Base-by-base conservation (phyloP, 805 yeast species). In the Teunomyces pallodes region DNA sequence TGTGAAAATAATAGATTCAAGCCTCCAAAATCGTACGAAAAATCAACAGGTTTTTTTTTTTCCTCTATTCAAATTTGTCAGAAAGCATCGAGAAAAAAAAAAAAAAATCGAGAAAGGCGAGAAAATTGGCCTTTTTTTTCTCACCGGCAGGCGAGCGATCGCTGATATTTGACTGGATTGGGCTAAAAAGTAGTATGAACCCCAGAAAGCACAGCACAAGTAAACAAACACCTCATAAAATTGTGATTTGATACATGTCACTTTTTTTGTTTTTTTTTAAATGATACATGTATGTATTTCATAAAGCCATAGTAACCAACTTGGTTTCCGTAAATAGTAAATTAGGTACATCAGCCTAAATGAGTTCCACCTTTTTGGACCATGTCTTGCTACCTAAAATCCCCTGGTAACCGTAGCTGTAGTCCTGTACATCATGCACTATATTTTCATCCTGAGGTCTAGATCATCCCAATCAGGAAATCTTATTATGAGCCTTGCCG, bases 391-490 rank as follows among this genome's bases (percentile, higher is more conserved):
- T 20, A 4, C 24, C 24, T 20, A 3, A 20, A 20, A 1, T 20
- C 24, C 24, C 24, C 24, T 20, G 24, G 24, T 20, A 20, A 20
- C 24, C 24, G 24, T 20, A 20, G 24, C 9, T 10, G 33, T 10
- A 3, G 12, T 10, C 13, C 35, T 14, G 14, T 16, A 32, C 13
- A 32, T 32, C 13, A 3, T 10, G 5, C 12, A 38, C 14, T 38
- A 20, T 20, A 20, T 20, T 20, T 20, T 20, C 24, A 20, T 20
- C 6, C 24, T 5, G 29, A 5, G 41, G 41, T 38, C 41, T 38
- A 38, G 41, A 38, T 38, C 41, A 38, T 24, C 41, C 41, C 41
- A 6, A 38, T 38, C 10, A 16, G 41, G 41, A n/a, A 38, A 16
- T n/a, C 14, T 36, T 9, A 24, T 36, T 24, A 36, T 36, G 40